Conservation (phyloP, 2,329 filamentous ascomycete genomes). For the Hypoxylon sp. region DNA sequence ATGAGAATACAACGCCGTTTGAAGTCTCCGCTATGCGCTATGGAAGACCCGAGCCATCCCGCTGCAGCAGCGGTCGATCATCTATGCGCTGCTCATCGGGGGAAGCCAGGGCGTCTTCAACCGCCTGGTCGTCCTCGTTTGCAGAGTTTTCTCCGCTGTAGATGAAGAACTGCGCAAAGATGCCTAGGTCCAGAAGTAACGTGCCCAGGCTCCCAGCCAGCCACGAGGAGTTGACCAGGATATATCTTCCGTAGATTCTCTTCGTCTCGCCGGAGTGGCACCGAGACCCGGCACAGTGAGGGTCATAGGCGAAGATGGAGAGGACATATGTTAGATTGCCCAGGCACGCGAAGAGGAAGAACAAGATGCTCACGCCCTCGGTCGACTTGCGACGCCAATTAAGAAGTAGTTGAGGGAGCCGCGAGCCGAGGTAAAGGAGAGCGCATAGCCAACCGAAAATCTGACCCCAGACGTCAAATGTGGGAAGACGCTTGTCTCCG, state of each 20-base stretch:
- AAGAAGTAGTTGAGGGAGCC: constrained; percentile 88
- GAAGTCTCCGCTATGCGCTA: constrained; percentile 11
- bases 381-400: constrained; percentile 94
- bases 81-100: constrained; percentile 45
- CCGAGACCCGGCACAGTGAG: constrained; percentile 66
- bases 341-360: constrained; percentile 96
- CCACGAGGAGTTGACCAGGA: constrained; percentile 93
- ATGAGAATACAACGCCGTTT: not conserved
- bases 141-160: constrained; percentile 67
- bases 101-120: constrained; percentile 47
- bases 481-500: constrained; percentile 62
- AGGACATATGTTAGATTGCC: constrained; percentile 95
- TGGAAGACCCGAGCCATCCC: constrained; percentile 44
- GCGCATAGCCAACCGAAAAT: constrained; percentile 95
- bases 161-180: constrained; percentile 92
- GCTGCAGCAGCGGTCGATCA: constrained; percentile 49
- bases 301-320: constrained; percentile 90
- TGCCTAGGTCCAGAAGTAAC: constrained; percentile 82
- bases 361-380: constrained; percentile 91
- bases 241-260: constrained; percentile 80
- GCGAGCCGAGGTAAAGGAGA: constrained; percentile 86
- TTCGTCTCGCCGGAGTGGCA: constrained; percentile 75
- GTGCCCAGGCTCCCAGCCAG: constrained; percentile 90
- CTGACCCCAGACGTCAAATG: constrained; percentile 83
- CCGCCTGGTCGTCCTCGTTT: constrained; percentile 47